phyloP scores from a whole-genome alignment of 139 green algal genomes.

The Coelastrella sp. region DNA sequence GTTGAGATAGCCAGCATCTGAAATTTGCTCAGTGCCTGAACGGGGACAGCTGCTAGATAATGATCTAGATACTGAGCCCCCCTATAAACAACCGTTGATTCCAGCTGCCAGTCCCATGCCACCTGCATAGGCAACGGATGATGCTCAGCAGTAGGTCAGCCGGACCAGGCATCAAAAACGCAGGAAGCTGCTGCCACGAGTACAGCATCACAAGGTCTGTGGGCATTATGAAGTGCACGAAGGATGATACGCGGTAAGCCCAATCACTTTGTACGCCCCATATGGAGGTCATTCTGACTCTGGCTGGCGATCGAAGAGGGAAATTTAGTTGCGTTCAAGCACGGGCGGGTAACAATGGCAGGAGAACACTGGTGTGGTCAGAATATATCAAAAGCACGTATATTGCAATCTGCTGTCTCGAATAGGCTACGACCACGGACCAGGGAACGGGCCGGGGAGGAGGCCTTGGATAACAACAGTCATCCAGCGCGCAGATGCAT shows the following conservation, averaged over 20 bases:
- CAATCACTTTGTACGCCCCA: too few relatives aligned
- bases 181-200: not conserved
- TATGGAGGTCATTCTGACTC: too few relatives aligned
- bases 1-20: conserved; percentile 72
- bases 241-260: too few relatives aligned
- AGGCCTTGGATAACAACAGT: not conserved
- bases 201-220: not conserved
- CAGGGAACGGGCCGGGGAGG: not conserved
- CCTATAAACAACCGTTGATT: conserved; percentile 69
- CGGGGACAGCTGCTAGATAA: conserved; percentile 53
- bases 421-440: too few relatives aligned
- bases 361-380: too few relatives aligned
- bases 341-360: too few relatives aligned
- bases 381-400: too few relatives aligned
- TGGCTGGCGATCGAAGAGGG: not conserved
- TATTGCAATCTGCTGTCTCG: too few relatives aligned
- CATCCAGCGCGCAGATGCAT: not conserved
- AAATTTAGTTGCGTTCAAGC: not conserved
- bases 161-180: not conserved
- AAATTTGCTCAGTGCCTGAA: conserved; percentile 61
- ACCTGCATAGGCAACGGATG: conserved; percentile 55
- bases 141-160: not conserved
- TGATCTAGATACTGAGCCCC: conserved; percentile 72
- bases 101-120: conserved; percentile 71
- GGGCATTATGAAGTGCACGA: too few relatives aligned